Conservation (phyloP, 139 green algal genomes). For the Chlorella sp. region DNA sequence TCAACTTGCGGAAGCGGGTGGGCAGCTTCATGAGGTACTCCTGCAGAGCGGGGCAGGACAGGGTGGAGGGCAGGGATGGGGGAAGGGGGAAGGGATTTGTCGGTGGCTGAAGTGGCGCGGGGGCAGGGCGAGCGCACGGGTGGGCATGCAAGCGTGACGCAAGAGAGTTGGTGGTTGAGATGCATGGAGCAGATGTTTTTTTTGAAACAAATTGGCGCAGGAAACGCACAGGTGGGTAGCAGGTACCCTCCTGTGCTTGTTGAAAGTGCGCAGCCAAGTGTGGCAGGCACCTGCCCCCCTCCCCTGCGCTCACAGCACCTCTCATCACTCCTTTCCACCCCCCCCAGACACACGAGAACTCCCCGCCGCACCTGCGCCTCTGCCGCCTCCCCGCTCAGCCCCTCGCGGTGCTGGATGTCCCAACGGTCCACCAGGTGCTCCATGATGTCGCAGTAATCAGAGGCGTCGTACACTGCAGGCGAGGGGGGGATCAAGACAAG, state of each 20-base stretch:
- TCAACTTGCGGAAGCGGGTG: constrained; percentile 86
- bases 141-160: too few species aligned
- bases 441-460: constrained; percentile 91
- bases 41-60: background rate
- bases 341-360: background rate
- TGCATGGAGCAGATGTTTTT: too few species aligned
- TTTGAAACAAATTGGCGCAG: background rate
- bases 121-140: too few species aligned
- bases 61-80: background rate
- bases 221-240: background rate
- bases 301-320: too few species aligned
- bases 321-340: too few species aligned
- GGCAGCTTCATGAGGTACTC: constrained; percentile 57
- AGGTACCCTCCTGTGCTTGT: too few species aligned
- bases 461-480: constrained; percentile 74
- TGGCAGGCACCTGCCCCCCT: too few species aligned
- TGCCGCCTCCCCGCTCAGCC: constrained; percentile 72
- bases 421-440: constrained; percentile 83
- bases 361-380: constrained; percentile 51
- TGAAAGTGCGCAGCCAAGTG: too few species aligned
- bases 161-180: too few species aligned
- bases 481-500: background rate
- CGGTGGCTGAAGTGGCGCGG: too few species aligned
- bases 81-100: too few species aligned
- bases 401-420: constrained; percentile 70